phyloP scores from a whole-genome alignment of 2,329 filamentous ascomycete genomes.

The Phaeoacremonium minimum region DNA sequence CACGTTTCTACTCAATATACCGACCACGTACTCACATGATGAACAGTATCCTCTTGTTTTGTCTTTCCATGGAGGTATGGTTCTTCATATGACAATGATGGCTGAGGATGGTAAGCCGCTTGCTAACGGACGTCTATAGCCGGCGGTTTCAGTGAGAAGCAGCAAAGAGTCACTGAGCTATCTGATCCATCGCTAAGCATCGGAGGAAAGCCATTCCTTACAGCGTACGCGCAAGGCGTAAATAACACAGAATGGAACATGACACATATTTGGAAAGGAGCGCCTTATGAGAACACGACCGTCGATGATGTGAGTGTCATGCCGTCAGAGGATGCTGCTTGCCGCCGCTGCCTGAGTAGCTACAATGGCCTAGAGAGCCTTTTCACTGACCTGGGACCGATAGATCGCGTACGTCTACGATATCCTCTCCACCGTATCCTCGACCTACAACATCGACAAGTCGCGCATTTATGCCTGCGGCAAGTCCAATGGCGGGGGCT shows the following conservation, averaged over 20 bases:
- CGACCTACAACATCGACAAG: conserved; percentile 13
- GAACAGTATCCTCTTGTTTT: conserved; percentile 13
- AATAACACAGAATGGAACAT: conserved; percentile 17
- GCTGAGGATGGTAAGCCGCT: conserved; percentile 1
- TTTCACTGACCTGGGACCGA: background rate
- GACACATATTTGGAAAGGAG: conserved; percentile 18
- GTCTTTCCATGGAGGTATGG: conserved; percentile 17
- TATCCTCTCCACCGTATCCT: conserved; percentile 13
- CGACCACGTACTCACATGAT: conserved; percentile 10
- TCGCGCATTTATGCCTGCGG: conserved; percentile 14
- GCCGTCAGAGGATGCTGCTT: background rate
- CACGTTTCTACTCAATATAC: conserved; percentile 17
- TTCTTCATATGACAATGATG: too few relatives aligned
- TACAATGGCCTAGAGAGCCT: too few relatives aligned
- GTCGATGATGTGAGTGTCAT: conserved; percentile 13
- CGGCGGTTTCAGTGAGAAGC: conserved; percentile 15
- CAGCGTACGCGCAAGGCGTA: conserved; percentile 16
- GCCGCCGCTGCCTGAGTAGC: too few relatives aligned
- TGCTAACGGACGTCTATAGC: conserved; percentile 7
- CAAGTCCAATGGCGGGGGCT: conserved; percentile 15
- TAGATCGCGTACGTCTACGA: conserved; percentile 17
- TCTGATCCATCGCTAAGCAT: conserved; percentile 16
- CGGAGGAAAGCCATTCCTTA: conserved; percentile 16
- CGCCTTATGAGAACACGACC: conserved; percentile 16
- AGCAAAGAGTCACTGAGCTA: conserved; percentile 17